Percentiles rank a stretch among this genome's conserved stretches.
These are phyloP conservation scores for Myochromella boudieri DNA, from an alignment of 768 basidiomycete genomes.

Conservation along the genomic window DNA sequence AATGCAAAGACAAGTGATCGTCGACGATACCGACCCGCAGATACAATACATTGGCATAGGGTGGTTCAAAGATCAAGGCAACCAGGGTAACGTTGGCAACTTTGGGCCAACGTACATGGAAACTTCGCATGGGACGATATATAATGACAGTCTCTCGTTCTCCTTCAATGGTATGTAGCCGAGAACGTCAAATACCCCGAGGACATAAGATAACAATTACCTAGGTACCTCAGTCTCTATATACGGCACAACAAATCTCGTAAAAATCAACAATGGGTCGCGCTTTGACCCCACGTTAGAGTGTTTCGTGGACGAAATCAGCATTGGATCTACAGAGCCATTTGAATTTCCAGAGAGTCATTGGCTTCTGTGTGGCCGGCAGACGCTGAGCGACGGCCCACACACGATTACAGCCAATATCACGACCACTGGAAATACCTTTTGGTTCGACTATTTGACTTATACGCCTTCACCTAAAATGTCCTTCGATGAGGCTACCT, in stretches of 20 bases:
- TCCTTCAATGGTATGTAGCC: conserved; percentile 26
- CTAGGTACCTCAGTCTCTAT: conserved; percentile 17
- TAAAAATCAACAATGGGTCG: conserved; percentile 7
- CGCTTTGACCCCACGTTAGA: conserved; percentile 23
- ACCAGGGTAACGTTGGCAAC: conserved; percentile 26
- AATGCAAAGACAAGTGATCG: conserved; percentile 30
- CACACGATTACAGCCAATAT: conserved; percentile 25
- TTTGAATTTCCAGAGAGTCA: conserved; percentile 18
- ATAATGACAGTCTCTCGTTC: conserved; percentile 25
- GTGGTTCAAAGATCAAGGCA: conserved; percentile 29
- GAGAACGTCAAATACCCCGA: not conserved
- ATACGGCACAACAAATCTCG: conserved; percentile 20
- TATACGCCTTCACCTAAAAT: conserved; percentile 20
- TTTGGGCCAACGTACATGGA: conserved; percentile 30
- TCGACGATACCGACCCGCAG: conserved; percentile 30
- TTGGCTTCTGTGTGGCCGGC: conserved; percentile 19
- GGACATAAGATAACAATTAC: not conserved
- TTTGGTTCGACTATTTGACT: conserved; percentile 28
- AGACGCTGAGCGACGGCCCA: conserved; percentile 15
- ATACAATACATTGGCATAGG: conserved; percentile 28
- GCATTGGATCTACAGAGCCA: conserved; percentile 12
- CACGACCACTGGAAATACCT: conserved; percentile 20
- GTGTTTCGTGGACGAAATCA: conserved; percentile 25
- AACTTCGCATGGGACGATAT: conserved; percentile 29
- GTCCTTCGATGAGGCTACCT: conserved; percentile 1